Evolutionary conservation across 345 rosid species (phyloP).

Genomic region (Lagerstroemia speciosa): DNA sequence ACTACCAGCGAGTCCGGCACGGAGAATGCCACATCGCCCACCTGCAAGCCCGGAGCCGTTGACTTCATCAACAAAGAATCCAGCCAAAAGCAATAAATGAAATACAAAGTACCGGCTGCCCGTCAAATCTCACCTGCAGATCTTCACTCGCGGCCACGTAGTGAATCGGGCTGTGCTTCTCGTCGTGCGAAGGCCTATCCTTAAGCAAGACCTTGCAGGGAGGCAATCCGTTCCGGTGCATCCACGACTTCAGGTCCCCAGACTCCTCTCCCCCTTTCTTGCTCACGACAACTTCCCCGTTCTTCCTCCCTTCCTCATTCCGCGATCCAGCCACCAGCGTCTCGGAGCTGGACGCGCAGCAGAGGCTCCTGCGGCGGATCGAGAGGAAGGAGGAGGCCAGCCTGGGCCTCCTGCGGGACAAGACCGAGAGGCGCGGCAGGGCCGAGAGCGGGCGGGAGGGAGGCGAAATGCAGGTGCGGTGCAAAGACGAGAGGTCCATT

Average conservation of each 20-base stretch:
- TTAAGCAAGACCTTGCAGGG: constrained; percentile 75
- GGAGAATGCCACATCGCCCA: constrained; percentile 76
- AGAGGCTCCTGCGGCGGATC: constrained; percentile 22
- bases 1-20: constrained; percentile 84
- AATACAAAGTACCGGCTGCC: background rate
- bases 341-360: constrained; percentile 52
- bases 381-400: constrained; percentile 20
- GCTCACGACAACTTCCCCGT: constrained; percentile 22
- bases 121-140: constrained; percentile 43
- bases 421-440: constrained; percentile 7
- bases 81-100: background rate
- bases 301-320: constrained; percentile 31
- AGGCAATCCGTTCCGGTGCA: constrained; percentile 86
- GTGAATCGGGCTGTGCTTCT: constrained; percentile 63
- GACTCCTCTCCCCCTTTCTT: constrained; percentile 41
- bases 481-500: constrained; percentile 35
- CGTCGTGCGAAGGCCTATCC: constrained; percentile 63
- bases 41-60: constrained; percentile 28
- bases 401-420: constrained; percentile 21
- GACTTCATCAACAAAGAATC: constrained; percentile 7
- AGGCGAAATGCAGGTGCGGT: constrained; percentile 33
- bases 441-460: constrained; percentile 19
- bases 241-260: constrained; percentile 77
- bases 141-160: constrained; percentile 88
- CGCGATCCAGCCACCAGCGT: constrained; percentile 48